Evolutionary conservation across 1,284 basidiomycete species (phyloP), one percentile per base, ranked within the genome.

Genomic region (Naganishia albida): DNA sequence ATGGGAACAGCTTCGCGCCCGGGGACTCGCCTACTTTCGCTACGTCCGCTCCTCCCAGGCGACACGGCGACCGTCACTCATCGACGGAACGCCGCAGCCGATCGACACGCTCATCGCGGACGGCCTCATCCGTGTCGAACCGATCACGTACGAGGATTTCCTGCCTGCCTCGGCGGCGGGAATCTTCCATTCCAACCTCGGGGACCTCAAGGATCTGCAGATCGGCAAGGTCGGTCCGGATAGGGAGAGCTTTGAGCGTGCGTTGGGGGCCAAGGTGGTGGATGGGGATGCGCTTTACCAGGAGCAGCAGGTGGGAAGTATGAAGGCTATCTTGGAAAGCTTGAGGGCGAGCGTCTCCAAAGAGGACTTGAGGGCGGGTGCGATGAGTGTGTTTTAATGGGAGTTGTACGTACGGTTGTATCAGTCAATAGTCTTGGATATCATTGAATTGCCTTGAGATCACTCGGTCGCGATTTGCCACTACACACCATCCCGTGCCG

Each of bases 91-190:
- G 40, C 34, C 57, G 13, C 57, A 60, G 15, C 57, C 57, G 1
- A 59, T 57, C 40, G 49, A 51, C 16, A 54, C 43, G 38, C 74
- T 80, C 43, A 70, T 80, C 23, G 38, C 60, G 6, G 59, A 64
- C 1, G 79, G 78, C 0, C 66, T 70, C 13, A 72, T 80, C 23
- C 66, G 62, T 0, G 73, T 70, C 42, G 71, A 73, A 40, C 77
- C 79, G 7, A 73, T 81, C 23, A 75, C 76, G 8, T 81, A 80
- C 66, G 80, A 81, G 65, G 80, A 80, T 65, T 81, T 81, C 68
- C 67, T 81, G 16, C 80, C 80, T 0, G 80, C 79, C 2, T 75
- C 73, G 2, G 80, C 80, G 7, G 80, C 80, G 0, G 80, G 80
- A 12, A 81, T 81, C 63, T 81, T 81, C 71, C 76, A 77, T 64